phyloP scores from a whole-genome alignment of 1,139 yeast genomes.

The Lodderomyces parapsilosis region DNA sequence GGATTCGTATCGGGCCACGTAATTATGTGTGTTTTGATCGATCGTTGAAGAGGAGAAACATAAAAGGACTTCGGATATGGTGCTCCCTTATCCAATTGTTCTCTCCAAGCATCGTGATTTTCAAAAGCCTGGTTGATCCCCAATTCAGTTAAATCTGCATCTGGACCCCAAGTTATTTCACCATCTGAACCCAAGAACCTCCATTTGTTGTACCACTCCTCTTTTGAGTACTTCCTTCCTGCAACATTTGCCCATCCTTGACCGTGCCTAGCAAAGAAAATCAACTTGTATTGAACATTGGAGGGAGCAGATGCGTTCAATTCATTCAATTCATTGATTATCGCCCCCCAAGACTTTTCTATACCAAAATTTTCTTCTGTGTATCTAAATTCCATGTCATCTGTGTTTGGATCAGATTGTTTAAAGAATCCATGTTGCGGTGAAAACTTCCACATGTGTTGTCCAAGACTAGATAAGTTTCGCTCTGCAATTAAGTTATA shows the following conservation, averaged over 20 bases:
- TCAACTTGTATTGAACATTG: slow-evolving; percentile 49
- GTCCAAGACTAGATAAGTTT: not conserved
- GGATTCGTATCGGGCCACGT: slow-evolving; percentile 55
- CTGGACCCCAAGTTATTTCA: slow-evolving; percentile 64
- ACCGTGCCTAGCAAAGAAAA: slow-evolving; percentile 73
- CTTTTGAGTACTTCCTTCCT: slow-evolving; percentile 53
- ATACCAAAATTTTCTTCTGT: slow-evolving; percentile 49
- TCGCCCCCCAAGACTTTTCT: slow-evolving; percentile 44
- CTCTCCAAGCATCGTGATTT: slow-evolving; percentile 44
- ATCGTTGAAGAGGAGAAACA: slow-evolving; percentile 65
- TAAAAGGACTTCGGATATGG: slow-evolving; percentile 56
- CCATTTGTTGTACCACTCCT: slow-evolving; percentile 63
- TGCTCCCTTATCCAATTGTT: slow-evolving; percentile 45
- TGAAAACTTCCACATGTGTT: slow-evolving; percentile 39
- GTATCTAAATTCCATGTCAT: slow-evolving; percentile 50
- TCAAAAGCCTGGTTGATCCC: slow-evolving; percentile 50
- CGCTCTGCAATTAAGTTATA: slow-evolving; percentile 11
- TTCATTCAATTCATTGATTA: slow-evolving; percentile 29
- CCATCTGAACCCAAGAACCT: slow-evolving; percentile 56
- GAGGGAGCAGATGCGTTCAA: slow-evolving; percentile 33
- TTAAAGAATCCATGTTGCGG: slow-evolving; percentile 50
- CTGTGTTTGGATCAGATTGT: slow-evolving; percentile 46
- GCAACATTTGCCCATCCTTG: slow-evolving; percentile 75
- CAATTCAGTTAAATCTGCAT: slow-evolving; percentile 58
- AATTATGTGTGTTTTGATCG: slow-evolving; percentile 53